Conservation (phyloP, 345 rosid genomes). For the Populus deltoides region DNA sequence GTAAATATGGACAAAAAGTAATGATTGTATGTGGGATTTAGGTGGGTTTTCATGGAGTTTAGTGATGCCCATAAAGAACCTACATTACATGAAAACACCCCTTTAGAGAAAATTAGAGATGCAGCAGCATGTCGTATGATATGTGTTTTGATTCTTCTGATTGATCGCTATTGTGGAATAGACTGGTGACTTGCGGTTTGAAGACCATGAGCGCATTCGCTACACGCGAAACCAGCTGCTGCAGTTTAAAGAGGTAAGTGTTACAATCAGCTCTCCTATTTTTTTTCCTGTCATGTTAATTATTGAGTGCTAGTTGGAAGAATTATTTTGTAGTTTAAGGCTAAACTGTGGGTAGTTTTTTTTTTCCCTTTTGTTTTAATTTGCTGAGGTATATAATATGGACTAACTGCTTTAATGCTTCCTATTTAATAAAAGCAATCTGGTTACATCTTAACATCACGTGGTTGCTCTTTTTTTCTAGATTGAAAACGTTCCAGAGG, state of each 20-base stretch:
- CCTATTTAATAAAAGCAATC: background rate
- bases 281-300: no score
- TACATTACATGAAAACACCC: background rate
- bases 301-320: no score
- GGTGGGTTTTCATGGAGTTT: slow-evolving; percentile 26
- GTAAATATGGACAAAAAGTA: slow-evolving; percentile 39
- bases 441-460: background rate
- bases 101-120: background rate
- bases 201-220: slow-evolving; percentile 4
- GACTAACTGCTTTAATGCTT: background rate
- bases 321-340: no score
- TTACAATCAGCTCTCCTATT: no score
- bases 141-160: background rate
- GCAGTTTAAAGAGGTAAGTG: slow-evolving; percentile 1
- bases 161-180: background rate
- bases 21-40: slow-evolving; percentile 18
- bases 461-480: slow-evolving; percentile 17
- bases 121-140: background rate
- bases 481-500: slow-evolving; percentile 48
- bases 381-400: background rate
- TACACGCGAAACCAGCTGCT: slow-evolving; percentile 10
- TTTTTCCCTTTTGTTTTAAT: no score
- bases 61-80: slow-evolving; percentile 31
- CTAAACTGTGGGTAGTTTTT: no score
- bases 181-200: slow-evolving; percentile 7